Evolutionary conservation across 768 basidiomycete species (phyloP).

Genomic region (Boletus sensibilis): DNA sequence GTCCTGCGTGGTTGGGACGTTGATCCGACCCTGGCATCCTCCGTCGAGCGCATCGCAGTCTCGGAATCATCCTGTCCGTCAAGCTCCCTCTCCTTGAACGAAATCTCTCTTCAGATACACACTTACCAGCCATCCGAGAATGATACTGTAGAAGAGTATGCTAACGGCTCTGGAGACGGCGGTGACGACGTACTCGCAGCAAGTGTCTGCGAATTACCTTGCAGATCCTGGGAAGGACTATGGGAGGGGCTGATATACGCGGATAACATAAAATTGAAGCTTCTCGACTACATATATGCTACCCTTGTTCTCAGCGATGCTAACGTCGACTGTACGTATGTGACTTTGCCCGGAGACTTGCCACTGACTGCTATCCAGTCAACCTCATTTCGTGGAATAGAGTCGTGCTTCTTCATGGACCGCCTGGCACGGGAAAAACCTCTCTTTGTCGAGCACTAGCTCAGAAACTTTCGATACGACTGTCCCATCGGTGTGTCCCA

Average conservation of each 20-base stretch:
- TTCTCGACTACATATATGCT: slow-evolving; percentile 93
- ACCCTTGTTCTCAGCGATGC: slow-evolving; percentile 92
- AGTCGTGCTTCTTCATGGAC: slow-evolving; percentile 91
- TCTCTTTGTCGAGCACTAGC: slow-evolving; percentile 92
- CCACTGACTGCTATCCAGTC: slow-evolving; percentile 41
- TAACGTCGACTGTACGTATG: slow-evolving; percentile 70
- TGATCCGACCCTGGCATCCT: slow-evolving; percentile 62
- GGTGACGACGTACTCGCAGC: slow-evolving; percentile 80
- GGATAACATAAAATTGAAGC: slow-evolving; percentile 77
- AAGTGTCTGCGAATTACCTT: slow-evolving; percentile 85
- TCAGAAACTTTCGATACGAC: slow-evolving; percentile 89
- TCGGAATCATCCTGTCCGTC: slow-evolving; percentile 69
- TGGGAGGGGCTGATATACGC: slow-evolving; percentile 92
- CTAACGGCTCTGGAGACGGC: slow-evolving; percentile 55
- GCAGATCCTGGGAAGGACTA: slow-evolving; percentile 78
- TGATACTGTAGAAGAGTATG: slow-evolving; percentile 73
- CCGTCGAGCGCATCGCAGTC: slow-evolving; percentile 74
- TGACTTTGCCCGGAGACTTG: neutral
- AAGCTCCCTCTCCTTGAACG: slow-evolving; percentile 51
- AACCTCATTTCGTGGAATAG: slow-evolving; percentile 96
- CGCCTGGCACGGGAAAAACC: slow-evolving; percentile 97
- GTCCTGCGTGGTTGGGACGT: slow-evolving; percentile 78
- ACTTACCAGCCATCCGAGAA: slow-evolving; percentile 79
- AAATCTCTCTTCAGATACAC: slow-evolving; percentile 74
- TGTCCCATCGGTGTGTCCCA: slow-evolving; percentile 68